Base-by-base conservation (phyloP, 306 rosid species). In the Lablab purpureus region DNA sequence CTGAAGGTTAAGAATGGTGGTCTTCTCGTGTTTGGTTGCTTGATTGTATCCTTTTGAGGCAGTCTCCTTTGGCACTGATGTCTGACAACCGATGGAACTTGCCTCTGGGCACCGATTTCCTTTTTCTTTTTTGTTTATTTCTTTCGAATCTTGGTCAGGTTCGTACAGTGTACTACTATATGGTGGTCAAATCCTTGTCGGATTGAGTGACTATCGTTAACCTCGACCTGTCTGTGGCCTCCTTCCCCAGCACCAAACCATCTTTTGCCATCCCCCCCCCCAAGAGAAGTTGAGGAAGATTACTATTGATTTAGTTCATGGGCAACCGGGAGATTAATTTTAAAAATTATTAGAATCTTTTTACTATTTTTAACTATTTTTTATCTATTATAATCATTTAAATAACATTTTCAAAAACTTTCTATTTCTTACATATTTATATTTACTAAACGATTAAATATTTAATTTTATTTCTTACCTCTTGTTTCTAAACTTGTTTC, bases 81-180 rank as follows among this genome's bases (percentile, higher is more conserved):
- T 14, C 74, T 86, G 97, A 87, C 91, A 85, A 70, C 72, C 64
- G 91, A 90, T 79, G 89, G 82, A 91, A 89, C 97, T 86, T 65
- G 76, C 71, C 93, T 68, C 91, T 87, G 93, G 60, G 84, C 86
- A 46, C 83, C 49, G 80, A 56, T 77, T 59, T 37, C 50, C 75
- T 76, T 22, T 19, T 19, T 43, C 28, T 21, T 11, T 40, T 40
- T 21, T 1, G 30, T 37, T 36, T 37, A 19, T 67, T 80, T 64
- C 70, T 83, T 80, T 83, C 64, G 71, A 80, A 71, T 81, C 63
- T 76, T 67, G 75, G 78, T 58, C 17, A 64, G 75, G 77, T 18
- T 56, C 82, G 80, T 40, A 80, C 80, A 82, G 80, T 80, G 73
- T 80, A 32, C 80, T 4, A 80, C 72, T 81, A 80, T 81, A 81